These are phyloP conservation scores for Diaporthe velutina DNA, from an alignment of 2,329 filamentous ascomycete species.

Conservation along the genomic window DNA sequence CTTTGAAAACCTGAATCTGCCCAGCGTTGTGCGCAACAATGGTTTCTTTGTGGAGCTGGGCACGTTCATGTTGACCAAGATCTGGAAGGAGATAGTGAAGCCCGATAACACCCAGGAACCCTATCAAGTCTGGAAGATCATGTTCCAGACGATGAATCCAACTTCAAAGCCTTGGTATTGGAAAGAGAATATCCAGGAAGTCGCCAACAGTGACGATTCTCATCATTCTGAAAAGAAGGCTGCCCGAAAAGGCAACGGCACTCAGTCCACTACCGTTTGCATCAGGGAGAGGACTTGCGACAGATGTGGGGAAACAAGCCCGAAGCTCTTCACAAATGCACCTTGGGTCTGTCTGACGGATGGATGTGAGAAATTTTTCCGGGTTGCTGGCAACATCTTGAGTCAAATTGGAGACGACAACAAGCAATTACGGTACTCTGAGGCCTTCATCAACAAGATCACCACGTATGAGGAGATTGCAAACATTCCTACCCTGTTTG, in stretches of 20 bases:
- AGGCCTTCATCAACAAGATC: slow-evolving; percentile 68
- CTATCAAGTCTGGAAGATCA: slow-evolving; percentile 62
- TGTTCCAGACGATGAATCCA: slow-evolving; percentile 74
- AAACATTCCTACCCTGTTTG: slow-evolving; percentile 55
- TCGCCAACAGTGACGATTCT: not conserved
- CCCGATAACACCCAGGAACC: slow-evolving; percentile 14
- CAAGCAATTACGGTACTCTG: slow-evolving; percentile 61
- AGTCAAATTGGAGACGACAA: slow-evolving; percentile 38
- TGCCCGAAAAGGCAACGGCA: not conserved
- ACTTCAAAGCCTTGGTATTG: slow-evolving; percentile 68
- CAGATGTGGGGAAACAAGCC: not conserved
- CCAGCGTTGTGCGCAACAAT: slow-evolving; percentile 64
- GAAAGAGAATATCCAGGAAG: slow-evolving; percentile 44
- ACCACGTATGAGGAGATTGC: slow-evolving; percentile 51
- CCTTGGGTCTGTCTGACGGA: slow-evolving; percentile 30
- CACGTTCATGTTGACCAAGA: slow-evolving; percentile 76
- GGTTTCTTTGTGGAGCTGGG: slow-evolving; percentile 72
- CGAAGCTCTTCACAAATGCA: slow-evolving; percentile 10
- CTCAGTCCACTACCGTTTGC: not conserved
- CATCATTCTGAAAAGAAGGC: not conserved
- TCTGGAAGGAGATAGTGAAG: slow-evolving; percentile 73
- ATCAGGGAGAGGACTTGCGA: not conserved
- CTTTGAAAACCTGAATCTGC: slow-evolving; percentile 46
- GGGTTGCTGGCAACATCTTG: not conserved
- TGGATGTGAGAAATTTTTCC: slow-evolving; percentile 9